Evolutionary conservation across 2,329 filamentous ascomycete species (phyloP), one percentile per base, ranked within the genome.

Genomic region (Neonectria sp.): DNA sequence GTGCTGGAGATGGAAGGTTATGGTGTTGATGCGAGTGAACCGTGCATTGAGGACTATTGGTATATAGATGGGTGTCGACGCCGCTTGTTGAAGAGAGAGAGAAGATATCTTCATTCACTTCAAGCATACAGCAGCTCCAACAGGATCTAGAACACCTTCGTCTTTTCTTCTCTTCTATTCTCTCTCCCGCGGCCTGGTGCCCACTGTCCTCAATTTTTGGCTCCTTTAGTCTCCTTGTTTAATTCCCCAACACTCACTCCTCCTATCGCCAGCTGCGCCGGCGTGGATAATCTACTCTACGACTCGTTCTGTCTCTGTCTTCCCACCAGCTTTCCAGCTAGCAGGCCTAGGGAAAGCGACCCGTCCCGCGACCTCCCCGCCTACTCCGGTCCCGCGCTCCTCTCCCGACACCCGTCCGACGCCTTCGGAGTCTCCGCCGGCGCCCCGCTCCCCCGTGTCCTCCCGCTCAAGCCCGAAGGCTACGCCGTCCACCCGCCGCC

Each of bases 201-300:
- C 59, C 51, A 25, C 25, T 58, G 67, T 15, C n/a, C 33, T 58
- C 12, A 31, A 17, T 56, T 31, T 24, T 35, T 29, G 13, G 5
- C 31, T 7, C 11, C 21, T 24, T 15, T 53, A n/a, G 27, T 11
- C 55, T 35, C 51, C 11, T 12, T 24, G 35, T 45, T 52, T 60
- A 63, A 65, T 57, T 40, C 57, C 45, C 24, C 33, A 45, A 12
- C 40, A 45, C 37, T 40, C 12, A 43, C 24, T 60, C 56, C 49
- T 63, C 37, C 33, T 33, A 40, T 59, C 55, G 67, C 67, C 69
- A 65, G 64, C 64, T 63, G 69, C 60, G 68, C 68, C 56, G 69
- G 69, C 62, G 61, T 71, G 69, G 69, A 71, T 71, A 68, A 68
- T 59, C 64, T 67, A 70, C 59, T 71, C 55, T 56, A 59, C 62